A percentile compares a stretch with the other conserved stretches of the same genome.
phyloP scores from a whole-genome alignment of 441 rosid species.

The Jatropha podagrica region DNA sequence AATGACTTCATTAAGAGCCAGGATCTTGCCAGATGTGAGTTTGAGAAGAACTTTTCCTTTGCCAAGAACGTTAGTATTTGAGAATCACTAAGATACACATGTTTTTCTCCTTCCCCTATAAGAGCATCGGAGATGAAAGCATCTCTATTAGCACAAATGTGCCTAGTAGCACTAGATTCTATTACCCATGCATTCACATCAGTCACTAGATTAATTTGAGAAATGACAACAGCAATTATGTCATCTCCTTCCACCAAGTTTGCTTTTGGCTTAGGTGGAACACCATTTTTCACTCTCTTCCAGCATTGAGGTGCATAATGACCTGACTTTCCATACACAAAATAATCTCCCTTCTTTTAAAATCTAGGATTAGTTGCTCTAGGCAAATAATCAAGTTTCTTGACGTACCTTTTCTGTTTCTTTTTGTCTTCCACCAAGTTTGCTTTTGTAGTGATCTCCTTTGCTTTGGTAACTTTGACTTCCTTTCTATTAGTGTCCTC shows the following conservation, averaged over 20 bases:
- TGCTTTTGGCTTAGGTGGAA: not conserved
- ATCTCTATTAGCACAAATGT: no score
- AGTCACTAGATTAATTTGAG: not conserved
- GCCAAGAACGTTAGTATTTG: not conserved
- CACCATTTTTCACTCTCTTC: not conserved
- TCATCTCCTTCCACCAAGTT: not conserved
- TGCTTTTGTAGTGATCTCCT: no score
- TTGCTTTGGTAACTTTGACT: no score
- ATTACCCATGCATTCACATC: no score
- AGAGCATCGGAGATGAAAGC: no score
- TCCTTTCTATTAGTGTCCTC: no score
- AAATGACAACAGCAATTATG: not conserved
- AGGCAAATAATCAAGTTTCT: not conserved
- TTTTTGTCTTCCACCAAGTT: no score
- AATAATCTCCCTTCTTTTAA: not conserved
- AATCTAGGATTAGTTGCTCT: not conserved
- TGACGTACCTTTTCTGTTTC: not conserved
- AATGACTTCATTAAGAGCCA: not conserved
- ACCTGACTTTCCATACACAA: not conserved
- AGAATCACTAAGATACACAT: no score
- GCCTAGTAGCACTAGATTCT: no score
- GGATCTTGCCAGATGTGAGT: not conserved
- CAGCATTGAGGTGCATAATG: not conserved
- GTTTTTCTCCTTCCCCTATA: no score
- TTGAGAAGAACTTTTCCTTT: not conserved